Percentiles rank a stretch among this genome's conserved stretches.
phyloP scores from a whole-genome alignment of 2,329 filamentous ascomycete species.

The Aureobasidium sp. region DNA sequence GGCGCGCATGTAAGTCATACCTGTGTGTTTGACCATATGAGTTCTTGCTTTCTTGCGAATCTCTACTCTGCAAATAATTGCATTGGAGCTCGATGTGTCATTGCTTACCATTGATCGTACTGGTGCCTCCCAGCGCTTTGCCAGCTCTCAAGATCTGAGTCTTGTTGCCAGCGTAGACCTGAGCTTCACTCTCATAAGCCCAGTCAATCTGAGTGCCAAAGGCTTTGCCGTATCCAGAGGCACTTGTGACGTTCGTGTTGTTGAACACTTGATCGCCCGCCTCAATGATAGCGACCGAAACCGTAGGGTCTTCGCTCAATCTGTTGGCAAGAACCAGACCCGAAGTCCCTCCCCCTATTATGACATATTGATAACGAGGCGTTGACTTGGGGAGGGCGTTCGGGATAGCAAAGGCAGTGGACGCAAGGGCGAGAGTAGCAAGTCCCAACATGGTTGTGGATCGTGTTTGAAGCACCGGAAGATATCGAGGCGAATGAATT shows the following conservation, averaged over 20 bases:
- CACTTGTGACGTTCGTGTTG: not conserved
- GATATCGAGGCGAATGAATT: not conserved
- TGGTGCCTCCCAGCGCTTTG: conserved; percentile 9
- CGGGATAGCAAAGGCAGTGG: not conserved
- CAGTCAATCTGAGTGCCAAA: conserved; percentile 14
- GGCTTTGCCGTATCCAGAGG: not conserved
- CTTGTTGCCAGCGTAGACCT: conserved; percentile 14
- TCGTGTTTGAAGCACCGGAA: not conserved
- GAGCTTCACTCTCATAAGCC: conserved; percentile 10
- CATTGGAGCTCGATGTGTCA: not conserved
- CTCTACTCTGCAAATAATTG: not conserved
- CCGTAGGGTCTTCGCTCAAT: conserved; percentile 18
- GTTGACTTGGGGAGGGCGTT: not conserved
- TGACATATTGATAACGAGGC: conserved; percentile 29
- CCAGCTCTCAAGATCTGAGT: conserved; percentile 1
- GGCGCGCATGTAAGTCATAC: conserved; percentile 10
- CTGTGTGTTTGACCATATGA: not conserved
- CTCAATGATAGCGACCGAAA: conserved; percentile 1
- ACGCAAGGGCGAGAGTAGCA: not conserved
- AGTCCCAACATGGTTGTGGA: not conserved
- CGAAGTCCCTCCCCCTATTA: conserved; percentile 32
- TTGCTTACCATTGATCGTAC: not conserved
- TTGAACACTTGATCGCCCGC: conserved; percentile 4
- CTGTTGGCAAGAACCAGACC: conserved; percentile 32
- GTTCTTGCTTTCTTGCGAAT: not conserved